Evolutionary conservation across 2,329 filamentous ascomycete genomes (phyloP).

Genomic region (Karstenula rhodostoma): DNA sequence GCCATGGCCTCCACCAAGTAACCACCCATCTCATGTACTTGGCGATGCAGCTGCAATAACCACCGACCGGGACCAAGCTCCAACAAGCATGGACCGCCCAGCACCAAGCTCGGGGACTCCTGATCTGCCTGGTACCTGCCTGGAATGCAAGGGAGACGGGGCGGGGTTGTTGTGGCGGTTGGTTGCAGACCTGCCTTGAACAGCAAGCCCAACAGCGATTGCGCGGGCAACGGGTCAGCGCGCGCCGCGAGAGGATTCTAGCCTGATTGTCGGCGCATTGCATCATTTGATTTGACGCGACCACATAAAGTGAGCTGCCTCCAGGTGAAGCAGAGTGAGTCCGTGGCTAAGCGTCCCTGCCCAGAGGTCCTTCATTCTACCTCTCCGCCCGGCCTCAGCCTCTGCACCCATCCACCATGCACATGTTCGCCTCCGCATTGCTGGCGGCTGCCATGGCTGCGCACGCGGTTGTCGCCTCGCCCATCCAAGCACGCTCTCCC

Average conservation of each 20-base stretch:
- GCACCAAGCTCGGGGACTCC: conserved; percentile 18
- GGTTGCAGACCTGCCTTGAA: conserved; percentile 22
- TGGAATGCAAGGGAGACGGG: conserved; percentile 16
- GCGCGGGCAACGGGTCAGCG: conserved; percentile 6
- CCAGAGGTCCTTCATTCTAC: background rate
- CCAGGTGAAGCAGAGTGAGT: conserved; percentile 7
- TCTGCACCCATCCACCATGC: conserved; percentile 29
- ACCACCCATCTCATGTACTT: background rate
- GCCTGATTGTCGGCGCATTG: background rate
- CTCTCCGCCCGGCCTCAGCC: background rate
- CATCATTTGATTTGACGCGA: conserved; percentile 11
- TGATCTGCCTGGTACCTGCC: conserved; percentile 24
- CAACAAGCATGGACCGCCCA: conserved; percentile 3
- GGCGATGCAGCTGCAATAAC: conserved; percentile 11
- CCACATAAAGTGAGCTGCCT: background rate
- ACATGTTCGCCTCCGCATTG: conserved; percentile 31
- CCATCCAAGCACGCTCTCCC: conserved; percentile 49
- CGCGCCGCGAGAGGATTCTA: background rate
- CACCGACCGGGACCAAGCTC: conserved; percentile 8
- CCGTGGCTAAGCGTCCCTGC: background rate
- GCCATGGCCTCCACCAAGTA: background rate
- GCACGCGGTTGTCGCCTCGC: conserved; percentile 44
- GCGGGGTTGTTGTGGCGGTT: conserved; percentile 5
- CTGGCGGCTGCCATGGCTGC: conserved; percentile 39
- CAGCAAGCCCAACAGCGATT: conserved; percentile 9